Evolutionary conservation across 1,284 basidiomycete genomes (phyloP).

Genomic region (Chalciporus sp.): DNA sequence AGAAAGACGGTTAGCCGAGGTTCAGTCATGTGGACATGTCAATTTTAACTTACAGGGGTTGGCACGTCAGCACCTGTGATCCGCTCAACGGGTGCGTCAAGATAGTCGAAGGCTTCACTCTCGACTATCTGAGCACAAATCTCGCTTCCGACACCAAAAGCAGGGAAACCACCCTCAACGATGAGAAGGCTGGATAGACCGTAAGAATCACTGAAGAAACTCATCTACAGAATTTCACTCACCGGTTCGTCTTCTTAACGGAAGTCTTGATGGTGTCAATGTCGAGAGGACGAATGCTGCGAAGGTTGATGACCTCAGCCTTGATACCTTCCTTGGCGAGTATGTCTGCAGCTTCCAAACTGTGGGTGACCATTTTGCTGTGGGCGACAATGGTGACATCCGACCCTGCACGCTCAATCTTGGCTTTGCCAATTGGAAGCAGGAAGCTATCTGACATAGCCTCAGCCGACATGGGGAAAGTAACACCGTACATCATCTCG

Average conservation of each 20-base stretch:
- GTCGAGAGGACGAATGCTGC: constrained; percentile 93
- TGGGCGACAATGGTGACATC: constrained; percentile 98
- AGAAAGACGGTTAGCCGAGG: constrained; percentile 7
- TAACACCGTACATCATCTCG: constrained; percentile 97
- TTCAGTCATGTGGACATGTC: not conserved
- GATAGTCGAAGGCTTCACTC: constrained; percentile 94
- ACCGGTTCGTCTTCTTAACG: constrained; percentile 98
- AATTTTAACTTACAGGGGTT: constrained; percentile 84
- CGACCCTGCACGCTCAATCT: constrained; percentile 90
- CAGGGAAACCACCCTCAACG: constrained; percentile 98
- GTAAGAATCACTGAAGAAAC: constrained; percentile 8
- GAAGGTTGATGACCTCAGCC: constrained; percentile 98
- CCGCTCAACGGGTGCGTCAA: constrained; percentile 97
- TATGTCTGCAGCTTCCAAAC: constrained; percentile 89
- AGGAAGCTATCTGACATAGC: constrained; percentile 95
- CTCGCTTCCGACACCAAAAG: constrained; percentile 97
- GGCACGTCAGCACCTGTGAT: constrained; percentile 97
- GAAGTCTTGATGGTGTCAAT: constrained; percentile 95
- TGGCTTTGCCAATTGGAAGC: constrained; percentile 96
- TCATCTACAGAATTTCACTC: constrained; percentile 13
- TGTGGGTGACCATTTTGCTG: constrained; percentile 94
- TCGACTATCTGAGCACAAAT: constrained; percentile 97
- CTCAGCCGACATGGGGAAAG: constrained; percentile 94
- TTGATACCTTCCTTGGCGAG: constrained; percentile 97
- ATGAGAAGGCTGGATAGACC: constrained; percentile 70